These are phyloP conservation scores for Endothia cerciana DNA, from an alignment of 2,329 filamentous ascomycete genomes.

Conservation along the genomic window DNA sequence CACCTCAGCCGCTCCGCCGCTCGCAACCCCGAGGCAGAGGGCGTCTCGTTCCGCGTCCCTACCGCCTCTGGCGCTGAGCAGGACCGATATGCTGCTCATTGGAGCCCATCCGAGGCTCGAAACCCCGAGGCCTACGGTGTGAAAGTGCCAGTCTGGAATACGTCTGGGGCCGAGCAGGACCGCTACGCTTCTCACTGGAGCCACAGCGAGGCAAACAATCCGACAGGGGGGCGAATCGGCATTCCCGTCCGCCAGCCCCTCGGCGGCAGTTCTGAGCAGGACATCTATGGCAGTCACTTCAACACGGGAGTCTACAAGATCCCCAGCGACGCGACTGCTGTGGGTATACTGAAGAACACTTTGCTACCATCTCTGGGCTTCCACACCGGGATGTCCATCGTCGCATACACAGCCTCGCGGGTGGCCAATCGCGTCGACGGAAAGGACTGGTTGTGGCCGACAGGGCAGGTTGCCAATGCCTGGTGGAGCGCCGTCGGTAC, in stretches of 20 bases:
- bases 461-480: slow-evolving; percentile 57
- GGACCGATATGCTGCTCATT: slow-evolving; percentile 26
- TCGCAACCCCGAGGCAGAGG: slow-evolving; percentile 23
- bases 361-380: slow-evolving; percentile 58
- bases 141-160: slow-evolving; percentile 28
- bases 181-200: slow-evolving; percentile 30
- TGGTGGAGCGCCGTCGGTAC: slow-evolving; percentile 64
- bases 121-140: slow-evolving; percentile 30
- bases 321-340: slow-evolving; percentile 27
- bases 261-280: slow-evolving; percentile 20
- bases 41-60: slow-evolving; percentile 17
- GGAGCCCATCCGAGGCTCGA: slow-evolving; percentile 21
- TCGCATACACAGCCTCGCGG: slow-evolving; percentile 55
- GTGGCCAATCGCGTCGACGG: slow-evolving; percentile 58
- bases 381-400: slow-evolving; percentile 54
- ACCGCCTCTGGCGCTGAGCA: slow-evolving; percentile 25
- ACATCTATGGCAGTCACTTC: slow-evolving; percentile 28
- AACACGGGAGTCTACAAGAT: slow-evolving; percentile 21
- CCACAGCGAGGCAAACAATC: slow-evolving; percentile 26
- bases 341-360: slow-evolving; percentile 57
- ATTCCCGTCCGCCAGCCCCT: slow-evolving; percentile 24
- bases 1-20: slow-evolving; percentile 31
- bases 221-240: slow-evolving; percentile 16
- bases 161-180: slow-evolving; percentile 32
- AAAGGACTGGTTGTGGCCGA: slow-evolving; percentile 65